Conservation (phyloP, 352 stramenopile species). For the Phytophthora hibernalis region DNA sequence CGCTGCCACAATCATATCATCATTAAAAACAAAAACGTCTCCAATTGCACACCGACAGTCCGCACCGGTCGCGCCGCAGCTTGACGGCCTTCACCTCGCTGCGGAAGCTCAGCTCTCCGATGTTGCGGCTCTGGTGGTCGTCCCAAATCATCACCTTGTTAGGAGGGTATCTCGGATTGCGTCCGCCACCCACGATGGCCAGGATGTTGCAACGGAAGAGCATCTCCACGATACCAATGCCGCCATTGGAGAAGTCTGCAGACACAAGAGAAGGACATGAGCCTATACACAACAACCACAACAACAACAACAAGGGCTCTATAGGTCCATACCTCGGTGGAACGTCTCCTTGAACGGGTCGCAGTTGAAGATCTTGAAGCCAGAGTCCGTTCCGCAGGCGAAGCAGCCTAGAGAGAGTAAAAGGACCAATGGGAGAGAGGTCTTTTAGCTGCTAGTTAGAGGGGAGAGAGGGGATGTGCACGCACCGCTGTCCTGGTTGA, state of each 20-base stretch:
- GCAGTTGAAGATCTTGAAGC: constrained; percentile 99
- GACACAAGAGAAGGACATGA: neutral
- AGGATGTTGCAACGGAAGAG: constrained; percentile 99
- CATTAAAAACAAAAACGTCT: neutral
- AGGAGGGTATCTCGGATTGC: constrained; percentile 93
- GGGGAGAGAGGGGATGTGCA: neutral
- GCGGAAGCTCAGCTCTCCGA: constrained; percentile 98
- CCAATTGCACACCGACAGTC: neutral
- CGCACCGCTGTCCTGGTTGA: constrained; percentile 94
- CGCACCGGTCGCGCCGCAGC: constrained; percentile 93
- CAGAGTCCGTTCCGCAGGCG: constrained; percentile 94
- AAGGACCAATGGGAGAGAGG: neutral
- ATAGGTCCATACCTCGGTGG: constrained; percentile 69
- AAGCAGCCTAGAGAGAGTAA: constrained; percentile 82
- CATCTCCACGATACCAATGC: constrained; percentile 99
- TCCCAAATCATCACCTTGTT: constrained; percentile 99
- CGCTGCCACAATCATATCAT: constrained; percentile 48
- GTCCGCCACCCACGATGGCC: constrained; percentile 92
- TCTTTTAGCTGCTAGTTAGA: neutral
- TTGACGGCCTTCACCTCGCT: constrained; percentile 97
- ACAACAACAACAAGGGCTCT: too few species aligned
- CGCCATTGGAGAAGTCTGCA: constrained; percentile 93
- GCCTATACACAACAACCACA: neutral
- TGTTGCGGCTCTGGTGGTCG: constrained; percentile 97
- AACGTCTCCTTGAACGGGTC: constrained; percentile 98